These are phyloP conservation scores for Entonaema liquescens DNA, from an alignment of 495 filamentous ascomycete species.

Conservation along the genomic window DNA sequence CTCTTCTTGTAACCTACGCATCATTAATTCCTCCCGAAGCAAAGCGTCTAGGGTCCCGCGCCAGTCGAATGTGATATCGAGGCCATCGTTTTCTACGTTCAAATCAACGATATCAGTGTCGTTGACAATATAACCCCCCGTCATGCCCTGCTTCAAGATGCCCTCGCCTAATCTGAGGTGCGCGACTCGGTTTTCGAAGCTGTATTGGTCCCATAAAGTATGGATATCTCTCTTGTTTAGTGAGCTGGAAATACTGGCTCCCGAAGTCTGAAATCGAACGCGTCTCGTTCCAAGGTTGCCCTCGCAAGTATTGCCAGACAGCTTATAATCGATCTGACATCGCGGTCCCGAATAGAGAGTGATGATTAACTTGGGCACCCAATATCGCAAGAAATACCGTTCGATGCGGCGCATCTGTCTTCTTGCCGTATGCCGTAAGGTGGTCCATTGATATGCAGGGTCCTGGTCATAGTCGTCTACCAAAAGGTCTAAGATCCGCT, in stretches of 20 bases:
- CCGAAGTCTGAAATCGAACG: slow-evolving; percentile 25
- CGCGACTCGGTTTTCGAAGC: slow-evolving; percentile 33
- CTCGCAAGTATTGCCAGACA: background rate
- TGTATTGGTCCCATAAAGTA: slow-evolving; percentile 28
- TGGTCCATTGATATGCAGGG: slow-evolving; percentile 40
- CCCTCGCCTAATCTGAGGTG: slow-evolving; percentile 35
- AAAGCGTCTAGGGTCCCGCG: slow-evolving; percentile 28
- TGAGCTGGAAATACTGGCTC: slow-evolving; percentile 2
- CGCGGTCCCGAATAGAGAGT: slow-evolving; percentile 34
- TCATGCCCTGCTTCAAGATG: slow-evolving; percentile 30
- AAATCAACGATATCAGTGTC: slow-evolving; percentile 33
- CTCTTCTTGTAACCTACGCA: slow-evolving; percentile 27
- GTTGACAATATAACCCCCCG: slow-evolving; percentile 34
- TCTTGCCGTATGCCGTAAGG: slow-evolving; percentile 23
- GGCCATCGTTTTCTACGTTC: slow-evolving; percentile 27
- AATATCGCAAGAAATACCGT: slow-evolving; percentile 28
- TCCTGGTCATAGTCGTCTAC: slow-evolving; percentile 33
- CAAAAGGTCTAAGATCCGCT: slow-evolving; percentile 36
- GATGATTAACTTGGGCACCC: slow-evolving; percentile 34
- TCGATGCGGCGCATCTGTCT: slow-evolving; percentile 35
- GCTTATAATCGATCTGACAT: slow-evolving; percentile 36
- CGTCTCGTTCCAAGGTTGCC: slow-evolving; percentile 5
- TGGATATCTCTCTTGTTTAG: slow-evolving; percentile 25
- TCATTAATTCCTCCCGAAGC: slow-evolving; percentile 37
- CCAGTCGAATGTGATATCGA: slow-evolving; percentile 32